Evolutionary conservation across 192 early-diverging fungal species (phyloP).

Genomic region (Podila minutissima): DNA sequence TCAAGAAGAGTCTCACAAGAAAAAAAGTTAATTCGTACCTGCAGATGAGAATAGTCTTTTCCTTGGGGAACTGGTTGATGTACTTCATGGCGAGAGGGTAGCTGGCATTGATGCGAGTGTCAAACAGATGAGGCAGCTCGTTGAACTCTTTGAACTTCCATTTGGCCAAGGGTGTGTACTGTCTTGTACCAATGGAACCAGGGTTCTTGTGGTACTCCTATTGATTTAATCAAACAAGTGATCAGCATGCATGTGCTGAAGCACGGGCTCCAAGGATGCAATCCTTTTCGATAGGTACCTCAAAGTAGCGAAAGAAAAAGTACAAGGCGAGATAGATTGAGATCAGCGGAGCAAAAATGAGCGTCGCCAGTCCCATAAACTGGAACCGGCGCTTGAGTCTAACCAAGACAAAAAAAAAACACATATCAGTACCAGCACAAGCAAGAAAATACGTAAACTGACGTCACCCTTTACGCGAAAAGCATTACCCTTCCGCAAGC

Average conservation of each 20-base stretch:
- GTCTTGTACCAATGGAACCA: conserved; percentile 77
- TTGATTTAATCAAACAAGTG: conserved; percentile 11
- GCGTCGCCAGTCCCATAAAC: conserved; percentile 87
- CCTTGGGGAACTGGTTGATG: conserved; percentile 90
- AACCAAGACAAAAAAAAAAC: background rate
- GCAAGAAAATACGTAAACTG: background rate
- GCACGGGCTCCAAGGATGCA: background rate
- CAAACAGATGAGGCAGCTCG: conserved; percentile 93
- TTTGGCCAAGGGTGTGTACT: conserved; percentile 85
- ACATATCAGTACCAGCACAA: background rate
- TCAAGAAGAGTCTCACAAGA: too few species aligned
- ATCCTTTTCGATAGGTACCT: conserved; percentile 62
- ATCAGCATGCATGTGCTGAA: too few species aligned
- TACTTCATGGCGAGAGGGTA: conserved; percentile 84
- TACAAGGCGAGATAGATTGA: conserved; percentile 81
- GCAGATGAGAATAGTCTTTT: conserved; percentile 79
- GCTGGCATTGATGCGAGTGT: conserved; percentile 76
- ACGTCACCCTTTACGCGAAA: background rate
- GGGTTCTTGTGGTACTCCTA: conserved; percentile 88
- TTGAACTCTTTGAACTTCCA: conserved; percentile 99
- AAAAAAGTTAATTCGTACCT: conserved; percentile 48
- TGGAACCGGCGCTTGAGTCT: conserved; percentile 82
- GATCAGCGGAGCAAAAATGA: conserved; percentile 90
- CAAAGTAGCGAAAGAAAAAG: conserved; percentile 95
- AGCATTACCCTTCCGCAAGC: conserved; percentile 71